A percentile compares a stretch with the other conserved stretches of the same genome.
These are phyloP conservation scores for Phytopythium helicoides DNA, from an alignment of 352 stramenopile species.

Conservation along the genomic window DNA sequence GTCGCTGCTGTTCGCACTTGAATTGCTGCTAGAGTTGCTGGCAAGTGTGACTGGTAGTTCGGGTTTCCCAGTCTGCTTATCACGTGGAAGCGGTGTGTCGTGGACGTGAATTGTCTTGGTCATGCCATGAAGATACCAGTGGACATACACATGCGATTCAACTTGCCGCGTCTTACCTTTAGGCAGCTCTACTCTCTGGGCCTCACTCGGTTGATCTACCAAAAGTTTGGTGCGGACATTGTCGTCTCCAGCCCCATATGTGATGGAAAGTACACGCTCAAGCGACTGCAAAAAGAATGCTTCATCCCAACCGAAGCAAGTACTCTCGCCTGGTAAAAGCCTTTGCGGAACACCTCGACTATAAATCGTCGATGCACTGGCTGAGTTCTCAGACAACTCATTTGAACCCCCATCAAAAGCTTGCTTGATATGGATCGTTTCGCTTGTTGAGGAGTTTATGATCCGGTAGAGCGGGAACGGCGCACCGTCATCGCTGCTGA, in stretches of 20 bases:
- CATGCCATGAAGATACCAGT: constrained; percentile 79
- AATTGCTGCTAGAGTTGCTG: background rate
- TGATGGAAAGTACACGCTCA: constrained; percentile 60
- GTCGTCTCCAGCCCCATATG: constrained; percentile 41
- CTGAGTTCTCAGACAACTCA: constrained; percentile 41
- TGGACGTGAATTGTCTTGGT: constrained; percentile 84
- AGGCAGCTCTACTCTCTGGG: constrained; percentile 60
- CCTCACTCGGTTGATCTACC: constrained; percentile 71
- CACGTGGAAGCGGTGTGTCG: constrained; percentile 50
- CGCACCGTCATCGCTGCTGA: constrained; percentile 66
- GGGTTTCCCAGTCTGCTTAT: constrained; percentile 68
- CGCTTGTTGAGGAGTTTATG: constrained; percentile 66
- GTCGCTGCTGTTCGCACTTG: constrained; percentile 32
- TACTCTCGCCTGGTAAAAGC: constrained; percentile 60
- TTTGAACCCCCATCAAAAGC: constrained; percentile 55
- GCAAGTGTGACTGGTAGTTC: constrained; percentile 17
- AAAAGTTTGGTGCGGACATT: constrained; percentile 50
- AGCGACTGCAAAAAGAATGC: constrained; percentile 69
- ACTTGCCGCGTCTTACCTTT: constrained; percentile 20
- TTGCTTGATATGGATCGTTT: constrained; percentile 83
- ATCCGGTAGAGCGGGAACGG: constrained; percentile 75
- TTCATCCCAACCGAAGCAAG: constrained; percentile 87
- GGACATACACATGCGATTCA: constrained; percentile 47
- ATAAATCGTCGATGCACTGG: constrained; percentile 27
- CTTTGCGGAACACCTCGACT: constrained; percentile 70